phyloP scores from a whole-genome alignment of 768 basidiomycete species.

The Boletus rubropictus region DNA sequence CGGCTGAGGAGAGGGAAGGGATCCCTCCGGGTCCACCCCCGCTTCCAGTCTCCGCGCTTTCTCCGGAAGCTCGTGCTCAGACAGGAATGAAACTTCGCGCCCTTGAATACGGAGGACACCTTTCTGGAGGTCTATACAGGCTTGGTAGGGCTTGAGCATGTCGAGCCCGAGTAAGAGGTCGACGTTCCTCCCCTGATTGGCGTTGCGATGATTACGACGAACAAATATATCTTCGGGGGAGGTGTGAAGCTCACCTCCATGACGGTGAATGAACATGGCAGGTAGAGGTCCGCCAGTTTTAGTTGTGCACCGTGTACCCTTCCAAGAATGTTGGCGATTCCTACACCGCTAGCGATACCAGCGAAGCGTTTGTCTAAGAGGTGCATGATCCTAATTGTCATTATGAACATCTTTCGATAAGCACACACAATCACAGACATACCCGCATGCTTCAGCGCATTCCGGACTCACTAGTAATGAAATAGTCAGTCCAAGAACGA shows the following conservation, averaged over 20 bases:
- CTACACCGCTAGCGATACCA: constrained; percentile 90
- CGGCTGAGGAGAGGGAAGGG: constrained; percentile 15
- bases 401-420: not conserved
- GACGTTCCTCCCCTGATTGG: constrained; percentile 73
- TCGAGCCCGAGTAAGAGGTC: constrained; percentile 98
- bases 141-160: constrained; percentile 97
- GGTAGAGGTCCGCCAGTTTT: constrained; percentile 74
- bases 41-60: constrained; percentile 52
- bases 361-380: constrained; percentile 81
- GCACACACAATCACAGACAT: constrained; percentile 23
- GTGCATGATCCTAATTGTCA: constrained; percentile 74
- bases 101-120: constrained; percentile 89
- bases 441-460: constrained; percentile 89
- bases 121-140: constrained; percentile 89
- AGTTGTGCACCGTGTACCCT: constrained; percentile 91
- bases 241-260: constrained; percentile 62
- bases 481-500: not conserved
- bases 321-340: constrained; percentile 90
- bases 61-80: constrained; percentile 92
- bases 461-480: constrained; percentile 73
- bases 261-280: constrained; percentile 90
- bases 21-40: constrained; percentile 24
- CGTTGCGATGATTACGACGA: not conserved
- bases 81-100: constrained; percentile 79
- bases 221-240: no score